Evolutionary conservation across 192 early-diverging fungal genomes (phyloP).

Genomic region (Paraglomus brasilianum): DNA sequence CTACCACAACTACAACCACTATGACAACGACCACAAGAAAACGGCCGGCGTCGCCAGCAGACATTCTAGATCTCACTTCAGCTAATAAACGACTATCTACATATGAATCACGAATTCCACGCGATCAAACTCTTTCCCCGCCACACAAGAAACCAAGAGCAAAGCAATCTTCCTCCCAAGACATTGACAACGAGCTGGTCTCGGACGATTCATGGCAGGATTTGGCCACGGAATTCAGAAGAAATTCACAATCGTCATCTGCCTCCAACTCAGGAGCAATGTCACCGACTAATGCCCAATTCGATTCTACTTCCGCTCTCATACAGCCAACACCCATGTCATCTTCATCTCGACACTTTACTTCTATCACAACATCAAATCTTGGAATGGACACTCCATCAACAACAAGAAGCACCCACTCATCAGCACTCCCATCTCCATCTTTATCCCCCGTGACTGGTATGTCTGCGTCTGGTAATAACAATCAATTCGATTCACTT

Average conservation of each 20-base stretch:
- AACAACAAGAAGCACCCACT: slow-evolving; percentile 35
- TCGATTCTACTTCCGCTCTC: slow-evolving; percentile 3
- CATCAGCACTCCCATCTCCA: slow-evolving; percentile 53
- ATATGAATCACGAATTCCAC: slow-evolving; percentile 15
- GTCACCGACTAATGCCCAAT: slow-evolving; percentile 14
- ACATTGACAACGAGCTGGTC: slow-evolving; percentile 25
- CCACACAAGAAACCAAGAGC: slow-evolving; percentile 32
- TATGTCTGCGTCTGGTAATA: slow-evolving; percentile 9
- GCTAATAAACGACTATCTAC: slow-evolving; percentile 15
- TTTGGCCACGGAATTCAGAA: slow-evolving; percentile 15
- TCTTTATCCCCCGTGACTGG: slow-evolving; percentile 43
- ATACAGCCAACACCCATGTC: slow-evolving; percentile 10
- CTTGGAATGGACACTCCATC: slow-evolving; percentile 31
- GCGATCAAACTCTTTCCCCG: slow-evolving; percentile 26
- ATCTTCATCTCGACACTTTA: slow-evolving; percentile 23
- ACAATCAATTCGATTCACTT: slow-evolving; percentile 29
- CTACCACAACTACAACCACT: slow-evolving; percentile 26
- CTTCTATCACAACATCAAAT: slow-evolving; percentile 24
- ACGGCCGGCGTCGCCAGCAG: slow-evolving; percentile 28
- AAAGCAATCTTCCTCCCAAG: slow-evolving; percentile 1
- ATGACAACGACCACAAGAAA: slow-evolving; percentile 26
- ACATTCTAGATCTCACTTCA: slow-evolving; percentile 6
- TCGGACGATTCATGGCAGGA: slow-evolving; percentile 15
- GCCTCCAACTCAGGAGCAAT: slow-evolving; percentile 19
- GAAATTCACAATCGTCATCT: slow-evolving; percentile 14